Percentiles rank a stretch among this genome's conserved stretches.
Conservation (phyloP, 306 rosid species). For the Inga leiocalycina region DNA sequence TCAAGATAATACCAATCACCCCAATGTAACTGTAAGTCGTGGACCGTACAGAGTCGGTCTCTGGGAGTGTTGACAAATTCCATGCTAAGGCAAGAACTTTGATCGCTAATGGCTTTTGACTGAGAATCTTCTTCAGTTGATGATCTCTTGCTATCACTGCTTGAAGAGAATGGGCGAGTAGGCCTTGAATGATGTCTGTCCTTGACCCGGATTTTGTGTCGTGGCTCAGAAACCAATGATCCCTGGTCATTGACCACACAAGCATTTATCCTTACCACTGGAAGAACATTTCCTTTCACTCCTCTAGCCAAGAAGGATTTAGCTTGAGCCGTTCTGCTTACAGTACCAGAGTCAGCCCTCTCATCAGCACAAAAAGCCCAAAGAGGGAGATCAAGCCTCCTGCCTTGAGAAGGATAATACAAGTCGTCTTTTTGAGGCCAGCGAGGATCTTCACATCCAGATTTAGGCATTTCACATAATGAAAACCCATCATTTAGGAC, state of each 20-base stretch:
- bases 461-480: slow-evolving; percentile 83
- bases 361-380: slow-evolving; percentile 95
- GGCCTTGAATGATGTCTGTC: slow-evolving; percentile 74
- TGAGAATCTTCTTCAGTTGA: slow-evolving; percentile 75
- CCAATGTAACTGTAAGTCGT: slow-evolving; percentile 76
- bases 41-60: slow-evolving; percentile 68
- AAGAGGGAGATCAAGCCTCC: slow-evolving; percentile 82
- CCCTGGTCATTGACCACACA: slow-evolving; percentile 94
- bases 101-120: slow-evolving; percentile 50
- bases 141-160: slow-evolving; percentile 78
- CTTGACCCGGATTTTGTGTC: slow-evolving; percentile 63
- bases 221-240: slow-evolving; percentile 78
- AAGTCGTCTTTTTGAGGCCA: slow-evolving; percentile 87
- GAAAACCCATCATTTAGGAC: slow-evolving; percentile 85
- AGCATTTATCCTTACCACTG: slow-evolving; percentile 91
- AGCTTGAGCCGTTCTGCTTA: slow-evolving; percentile 52
- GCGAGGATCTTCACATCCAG: slow-evolving; percentile 95
- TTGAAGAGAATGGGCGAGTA: slow-evolving; percentile 59
- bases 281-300: slow-evolving; percentile 78
- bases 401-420: slow-evolving; percentile 81
- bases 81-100: slow-evolving; percentile 49
- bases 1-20: slow-evolving; percentile 98
- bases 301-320: slow-evolving; percentile 65
- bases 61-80: slow-evolving; percentile 54
- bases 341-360: slow-evolving; percentile 52